Evolutionary conservation across 2,329 filamentous ascomycete species (phyloP).

Genomic region (Dichotomopilus funicola): DNA sequence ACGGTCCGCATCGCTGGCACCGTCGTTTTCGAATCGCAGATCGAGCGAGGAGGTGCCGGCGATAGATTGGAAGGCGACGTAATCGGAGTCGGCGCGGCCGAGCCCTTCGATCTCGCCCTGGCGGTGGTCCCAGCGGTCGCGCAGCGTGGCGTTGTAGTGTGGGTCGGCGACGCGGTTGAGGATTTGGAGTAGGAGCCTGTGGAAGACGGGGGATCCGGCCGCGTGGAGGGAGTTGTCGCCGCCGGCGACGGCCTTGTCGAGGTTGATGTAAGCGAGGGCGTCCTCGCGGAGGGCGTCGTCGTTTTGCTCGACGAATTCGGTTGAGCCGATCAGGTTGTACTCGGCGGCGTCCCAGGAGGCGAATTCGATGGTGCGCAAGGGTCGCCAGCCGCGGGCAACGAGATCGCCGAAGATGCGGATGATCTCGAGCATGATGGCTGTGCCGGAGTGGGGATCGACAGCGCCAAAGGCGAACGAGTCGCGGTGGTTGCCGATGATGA

Average conservation of each 20-base stretch:
- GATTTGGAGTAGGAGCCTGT: conserved; percentile 63
- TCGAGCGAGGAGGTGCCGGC: conserved; percentile 85
- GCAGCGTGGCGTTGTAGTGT: conserved; percentile 61
- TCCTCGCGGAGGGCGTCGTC: conserved; percentile 64
- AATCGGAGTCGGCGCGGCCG: conserved; percentile 67
- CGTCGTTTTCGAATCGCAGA: conserved; percentile 64
- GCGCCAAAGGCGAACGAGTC: conserved; percentile 90
- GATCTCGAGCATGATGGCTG: conserved; percentile 85
- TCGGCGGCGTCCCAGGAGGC: conserved; percentile 93
- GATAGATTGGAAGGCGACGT: conserved; percentile 84
- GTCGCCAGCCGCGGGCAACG: conserved; percentile 72
- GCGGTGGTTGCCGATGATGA: conserved; percentile 88
- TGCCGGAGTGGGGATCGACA: conserved; percentile 78
- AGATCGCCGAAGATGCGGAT: conserved; percentile 79
- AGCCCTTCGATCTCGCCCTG: conserved; percentile 58
- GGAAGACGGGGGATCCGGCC: conserved; percentile 73
- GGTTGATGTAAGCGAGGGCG: conserved; percentile 83
- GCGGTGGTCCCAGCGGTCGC: conserved; percentile 66
- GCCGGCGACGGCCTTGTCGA: conserved; percentile 76
- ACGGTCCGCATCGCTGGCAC: conserved; percentile 27
- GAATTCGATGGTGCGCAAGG: conserved; percentile 91
- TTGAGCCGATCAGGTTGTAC: conserved; percentile 90
- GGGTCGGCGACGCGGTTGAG: conserved; percentile 72
- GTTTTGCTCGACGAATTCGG: conserved; percentile 87
- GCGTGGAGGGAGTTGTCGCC: conserved; percentile 58